These are phyloP conservation scores for Sugiyamaella mastotermitis DNA, from an alignment of 805 yeast species.

Conservation along the genomic window DNA sequence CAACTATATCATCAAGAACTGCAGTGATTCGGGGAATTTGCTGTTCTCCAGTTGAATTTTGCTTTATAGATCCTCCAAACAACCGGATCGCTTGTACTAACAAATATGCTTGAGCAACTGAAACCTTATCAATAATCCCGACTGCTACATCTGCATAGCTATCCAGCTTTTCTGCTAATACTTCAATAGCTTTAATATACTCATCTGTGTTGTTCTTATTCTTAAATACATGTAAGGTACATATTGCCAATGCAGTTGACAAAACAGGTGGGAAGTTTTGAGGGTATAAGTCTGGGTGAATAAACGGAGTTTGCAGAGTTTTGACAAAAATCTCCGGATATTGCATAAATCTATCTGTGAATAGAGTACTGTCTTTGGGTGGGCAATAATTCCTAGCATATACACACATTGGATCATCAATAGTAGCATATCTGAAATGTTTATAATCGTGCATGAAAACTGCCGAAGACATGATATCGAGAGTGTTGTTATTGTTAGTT, in stretches of 20 bases:
- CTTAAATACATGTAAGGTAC: slow-evolving; percentile 8
- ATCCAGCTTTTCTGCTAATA: background rate
- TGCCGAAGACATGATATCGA: background rate
- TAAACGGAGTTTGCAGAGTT: slow-evolving; percentile 5
- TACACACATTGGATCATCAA: background rate
- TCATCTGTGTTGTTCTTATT: background rate
- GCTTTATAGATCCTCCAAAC: slow-evolving; percentile 8
- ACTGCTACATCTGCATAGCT: background rate
- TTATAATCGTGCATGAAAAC: background rate
- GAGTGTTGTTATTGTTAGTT: no score
- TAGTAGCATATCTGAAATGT: background rate
- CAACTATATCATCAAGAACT: background rate
- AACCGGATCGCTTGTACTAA: slow-evolving; percentile 7
- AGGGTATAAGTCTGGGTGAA: slow-evolving; percentile 10
- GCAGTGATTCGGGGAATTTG: background rate
- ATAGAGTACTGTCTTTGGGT: background rate
- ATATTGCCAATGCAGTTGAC: slow-evolving; percentile 9
- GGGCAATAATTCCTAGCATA: background rate
- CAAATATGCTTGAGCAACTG: slow-evolving; percentile 9
- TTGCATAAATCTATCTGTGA: slow-evolving; percentile 4
- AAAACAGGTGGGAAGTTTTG: slow-evolving; percentile 8
- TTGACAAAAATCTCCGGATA: slow-evolving; percentile 8
- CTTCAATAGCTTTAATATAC: background rate
- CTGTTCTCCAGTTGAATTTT: slow-evolving; percentile 3
- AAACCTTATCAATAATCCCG: slow-evolving; percentile 5